Evolutionary conservation across 2,329 filamentous ascomycete genomes (phyloP).

Genomic region (Ceratocystis colombiana): DNA sequence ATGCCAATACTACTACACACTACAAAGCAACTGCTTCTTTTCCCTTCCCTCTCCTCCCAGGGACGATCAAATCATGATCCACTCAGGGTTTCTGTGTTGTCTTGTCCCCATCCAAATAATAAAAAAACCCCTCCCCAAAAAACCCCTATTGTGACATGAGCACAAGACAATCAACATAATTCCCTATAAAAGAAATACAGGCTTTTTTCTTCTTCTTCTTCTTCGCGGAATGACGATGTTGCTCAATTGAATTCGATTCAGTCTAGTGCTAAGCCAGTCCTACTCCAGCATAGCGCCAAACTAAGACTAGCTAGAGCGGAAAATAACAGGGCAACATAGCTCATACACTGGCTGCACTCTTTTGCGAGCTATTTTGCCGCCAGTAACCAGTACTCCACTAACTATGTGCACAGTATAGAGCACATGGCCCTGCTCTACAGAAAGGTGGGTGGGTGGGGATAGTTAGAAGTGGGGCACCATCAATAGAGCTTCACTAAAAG

Average conservation of each 20-base stretch:
- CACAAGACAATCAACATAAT: neutral
- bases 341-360: neutral
- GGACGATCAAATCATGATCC: constrained; percentile 3
- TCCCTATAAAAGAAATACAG: neutral
- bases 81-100: neutral
- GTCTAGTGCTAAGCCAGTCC: neutral
- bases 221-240: neutral
- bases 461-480: neutral
- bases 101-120: neutral
- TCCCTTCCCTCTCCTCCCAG: neutral
- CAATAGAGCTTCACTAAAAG: neutral
- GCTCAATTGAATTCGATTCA: neutral
- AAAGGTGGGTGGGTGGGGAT: neutral
- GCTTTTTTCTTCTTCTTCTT: neutral
- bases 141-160: neutral
- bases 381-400: neutral
- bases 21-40: neutral
- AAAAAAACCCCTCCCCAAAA: neutral
- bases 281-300: constrained; percentile 1
- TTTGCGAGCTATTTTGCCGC: neutral
- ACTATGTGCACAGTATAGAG: neutral
- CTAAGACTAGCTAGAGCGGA: neutral
- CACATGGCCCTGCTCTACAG: neutral
- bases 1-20: neutral
- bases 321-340: neutral